These are phyloP conservation scores for Isabelozyma heimii DNA, from an alignment of 805 yeast species.

Conservation along the genomic window DNA sequence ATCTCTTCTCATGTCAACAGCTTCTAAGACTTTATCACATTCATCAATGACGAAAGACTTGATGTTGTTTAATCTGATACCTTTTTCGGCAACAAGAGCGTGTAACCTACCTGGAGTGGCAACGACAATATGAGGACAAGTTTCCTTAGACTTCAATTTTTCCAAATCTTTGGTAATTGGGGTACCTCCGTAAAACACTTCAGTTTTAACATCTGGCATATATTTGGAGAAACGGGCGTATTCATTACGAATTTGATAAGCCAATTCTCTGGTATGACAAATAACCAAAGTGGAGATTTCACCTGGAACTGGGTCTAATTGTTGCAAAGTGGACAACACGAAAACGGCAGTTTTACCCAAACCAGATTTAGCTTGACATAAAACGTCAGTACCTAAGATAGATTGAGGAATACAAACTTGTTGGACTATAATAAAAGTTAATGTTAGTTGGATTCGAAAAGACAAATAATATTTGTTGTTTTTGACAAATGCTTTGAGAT, in stretches of 20 bases:
- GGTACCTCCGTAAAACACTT: constrained; percentile 96
- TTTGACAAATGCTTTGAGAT: background rate
- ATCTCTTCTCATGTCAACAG: constrained; percentile 93
- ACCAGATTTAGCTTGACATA: constrained; percentile 99
- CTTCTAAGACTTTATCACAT: constrained; percentile 96
- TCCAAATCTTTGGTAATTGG: constrained; percentile 83
- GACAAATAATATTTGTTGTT: background rate
- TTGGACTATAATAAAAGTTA: constrained; percentile 58
- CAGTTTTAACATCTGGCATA: constrained; percentile 96
- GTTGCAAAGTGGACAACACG: constrained; percentile 93
- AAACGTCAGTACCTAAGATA: constrained; percentile 93
- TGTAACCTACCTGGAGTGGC: constrained; percentile 98
- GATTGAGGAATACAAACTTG: constrained; percentile 98
- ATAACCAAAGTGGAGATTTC: constrained; percentile 92
- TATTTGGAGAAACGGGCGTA: constrained; percentile 96
- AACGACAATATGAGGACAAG: constrained; percentile 94
- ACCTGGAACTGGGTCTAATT: constrained; percentile 95
- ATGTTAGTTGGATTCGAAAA: background rate
- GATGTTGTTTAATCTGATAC: constrained; percentile 79
- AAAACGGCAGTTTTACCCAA: constrained; percentile 98
- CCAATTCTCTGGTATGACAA: constrained; percentile 98
- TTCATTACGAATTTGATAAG: constrained; percentile 96
- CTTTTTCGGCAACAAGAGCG: constrained; percentile 90
- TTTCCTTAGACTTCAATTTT: constrained; percentile 83
- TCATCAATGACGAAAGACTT: constrained; percentile 96